Conservation (phyloP, 2,329 filamentous ascomycete genomes). For the Arthrobotrys iridis region DNA sequence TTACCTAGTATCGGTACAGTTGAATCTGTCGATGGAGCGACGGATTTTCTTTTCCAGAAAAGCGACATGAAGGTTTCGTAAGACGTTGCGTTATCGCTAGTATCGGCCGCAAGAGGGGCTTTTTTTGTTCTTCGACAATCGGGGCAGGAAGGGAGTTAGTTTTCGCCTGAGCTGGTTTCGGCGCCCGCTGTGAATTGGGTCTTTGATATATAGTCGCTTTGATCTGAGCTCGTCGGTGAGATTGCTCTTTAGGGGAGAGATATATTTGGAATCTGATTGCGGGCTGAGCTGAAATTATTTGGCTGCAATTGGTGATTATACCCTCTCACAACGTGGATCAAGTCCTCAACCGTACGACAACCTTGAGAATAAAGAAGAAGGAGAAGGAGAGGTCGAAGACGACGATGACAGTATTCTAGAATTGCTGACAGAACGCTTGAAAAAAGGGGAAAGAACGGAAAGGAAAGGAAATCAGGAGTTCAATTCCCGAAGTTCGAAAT, state of each 20-base stretch:
- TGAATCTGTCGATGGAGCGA: conserved; percentile 52
- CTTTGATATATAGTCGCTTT: conserved; percentile 1
- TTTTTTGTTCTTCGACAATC: neutral
- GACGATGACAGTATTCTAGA: neutral
- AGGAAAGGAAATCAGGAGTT: conserved; percentile 22
- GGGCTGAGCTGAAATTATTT: neutral
- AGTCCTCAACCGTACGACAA: neutral
- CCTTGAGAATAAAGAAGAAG: neutral
- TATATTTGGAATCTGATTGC: conserved; percentile 20
- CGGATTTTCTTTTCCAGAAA: conserved; percentile 53
- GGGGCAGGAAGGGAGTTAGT: neutral
- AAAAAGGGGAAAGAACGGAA: neutral
- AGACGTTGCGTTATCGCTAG: neutral
- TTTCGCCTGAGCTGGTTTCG: neutral
- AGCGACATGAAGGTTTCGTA: conserved; percentile 25
- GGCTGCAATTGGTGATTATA: neutral
- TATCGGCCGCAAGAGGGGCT: neutral
- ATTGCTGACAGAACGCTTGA: neutral
- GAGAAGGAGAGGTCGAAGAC: neutral
- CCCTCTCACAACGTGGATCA: neutral
- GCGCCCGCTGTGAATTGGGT: neutral
- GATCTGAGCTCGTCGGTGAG: conserved; percentile 2
- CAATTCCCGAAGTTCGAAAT: neutral
- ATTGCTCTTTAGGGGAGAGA: neutral
- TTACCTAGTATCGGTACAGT: conserved; percentile 51